Evolutionary conservation across 2,329 filamentous ascomycete species (phyloP), one percentile per base, ranked within the genome.

Genomic region (Acephala macrosclerotiorum): DNA sequence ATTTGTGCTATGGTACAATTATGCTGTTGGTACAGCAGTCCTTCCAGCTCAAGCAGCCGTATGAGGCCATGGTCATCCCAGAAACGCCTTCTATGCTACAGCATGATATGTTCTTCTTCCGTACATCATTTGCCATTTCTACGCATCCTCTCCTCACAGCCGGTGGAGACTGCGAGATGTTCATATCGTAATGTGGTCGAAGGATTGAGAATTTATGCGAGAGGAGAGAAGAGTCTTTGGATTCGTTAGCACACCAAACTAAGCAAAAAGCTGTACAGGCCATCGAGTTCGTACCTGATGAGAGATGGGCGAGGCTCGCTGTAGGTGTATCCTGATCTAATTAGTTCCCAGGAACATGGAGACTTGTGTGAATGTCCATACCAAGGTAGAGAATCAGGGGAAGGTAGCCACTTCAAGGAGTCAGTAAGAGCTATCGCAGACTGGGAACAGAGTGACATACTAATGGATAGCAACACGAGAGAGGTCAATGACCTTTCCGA

Each of bases 321-420:
- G 79, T 92, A 91, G 63, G 95, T 96, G 84, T 97, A 98, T 74
- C 95, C 92, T 96, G 75, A 68, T 60, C 49, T 62, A 59, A 56
- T 74, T 64, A 75, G 71, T 67, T 45, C 35, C 63, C 18, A 22
- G 16, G 22, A 6, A 60, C 49, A 40, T 47, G 55, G 56, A 33
- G 26, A 8, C 25, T 40, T 64, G 60, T 60, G 62, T 22, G 38
- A 69, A 57, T 70, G 38, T 66, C 66, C 81, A 76, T 89, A 96
- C 93, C 96, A 75, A 99, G 91, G 81, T 98, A 99, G 80, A 99
- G 87, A 79, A 99, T 96, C 80, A 99, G 82, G 75, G 96, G 96
- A 66, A 99, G 88, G 81, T 98, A 99, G 79, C 96, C 96, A 85
- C 93, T 96, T 75, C 60, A 61, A 53, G 26, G 35, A 61, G 58